Conservation (phyloP, 768 basidiomycete genomes). For the Scleroderma citrinum region DNA sequence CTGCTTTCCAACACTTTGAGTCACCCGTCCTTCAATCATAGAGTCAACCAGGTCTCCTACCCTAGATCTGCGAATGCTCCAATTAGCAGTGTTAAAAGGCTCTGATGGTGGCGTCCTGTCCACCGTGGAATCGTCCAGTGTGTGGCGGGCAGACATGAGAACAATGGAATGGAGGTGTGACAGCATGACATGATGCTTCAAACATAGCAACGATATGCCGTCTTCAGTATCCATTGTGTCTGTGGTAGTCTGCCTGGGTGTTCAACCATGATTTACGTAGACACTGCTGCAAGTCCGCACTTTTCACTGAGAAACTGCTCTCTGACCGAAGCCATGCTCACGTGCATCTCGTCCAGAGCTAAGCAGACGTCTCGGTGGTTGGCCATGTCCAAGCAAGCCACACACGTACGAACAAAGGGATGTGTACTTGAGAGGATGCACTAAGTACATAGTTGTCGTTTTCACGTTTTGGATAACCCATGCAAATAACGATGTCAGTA, state of each 20-base stretch:
- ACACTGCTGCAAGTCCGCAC: slow-evolving; percentile 31
- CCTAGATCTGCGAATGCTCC: slow-evolving; percentile 48
- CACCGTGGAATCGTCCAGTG: slow-evolving; percentile 57
- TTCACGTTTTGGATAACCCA: too few relatives aligned
- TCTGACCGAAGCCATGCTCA: slow-evolving; percentile 56
- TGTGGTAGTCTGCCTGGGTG: slow-evolving; percentile 24
- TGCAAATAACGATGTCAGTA: too few relatives aligned
- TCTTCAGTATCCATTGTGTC: slow-evolving; percentile 50
- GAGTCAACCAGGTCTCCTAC: slow-evolving; percentile 74
- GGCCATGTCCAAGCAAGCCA: slow-evolving; percentile 11
- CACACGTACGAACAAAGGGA: background rate
- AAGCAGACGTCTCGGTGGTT: slow-evolving; percentile 18
- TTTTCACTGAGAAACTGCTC: slow-evolving; percentile 49
- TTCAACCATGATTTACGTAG: slow-evolving; percentile 9
- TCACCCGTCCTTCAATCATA: slow-evolving; percentile 70
- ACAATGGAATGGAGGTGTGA: slow-evolving; percentile 82
- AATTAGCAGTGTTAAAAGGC: slow-evolving; percentile 48
- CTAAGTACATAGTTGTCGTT: background rate
- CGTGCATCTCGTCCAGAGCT: slow-evolving; percentile 50
- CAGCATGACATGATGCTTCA: slow-evolving; percentile 80
- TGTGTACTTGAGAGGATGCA: background rate
- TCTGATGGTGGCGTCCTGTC: slow-evolving; percentile 42
- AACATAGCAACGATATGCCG: slow-evolving; percentile 86
- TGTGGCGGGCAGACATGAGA: slow-evolving; percentile 65
- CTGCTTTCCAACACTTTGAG: slow-evolving; percentile 75